Percentiles rank a stretch among this genome's conserved stretches.
Evolutionary conservation across 768 basidiomycete genomes (phyloP).

Genomic region (Termitomyces sp.): DNA sequence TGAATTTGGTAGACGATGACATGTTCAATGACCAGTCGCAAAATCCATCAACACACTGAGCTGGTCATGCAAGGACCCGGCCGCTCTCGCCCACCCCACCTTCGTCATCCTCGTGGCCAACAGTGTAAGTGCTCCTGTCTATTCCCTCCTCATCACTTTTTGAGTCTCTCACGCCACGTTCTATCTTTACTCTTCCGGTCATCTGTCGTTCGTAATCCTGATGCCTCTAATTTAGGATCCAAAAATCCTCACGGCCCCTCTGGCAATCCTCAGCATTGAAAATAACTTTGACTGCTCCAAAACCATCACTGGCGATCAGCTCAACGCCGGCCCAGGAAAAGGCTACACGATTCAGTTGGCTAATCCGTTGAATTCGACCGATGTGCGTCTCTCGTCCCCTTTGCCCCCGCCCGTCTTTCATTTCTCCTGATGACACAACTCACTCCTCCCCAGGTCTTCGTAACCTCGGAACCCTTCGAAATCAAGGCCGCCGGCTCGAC

Average conservation of each 20-base stretch:
- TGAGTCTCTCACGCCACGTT: too few relatives aligned
- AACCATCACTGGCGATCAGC: slow-evolving; percentile 40
- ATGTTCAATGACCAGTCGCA: slow-evolving; percentile 36
- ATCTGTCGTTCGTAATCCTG: neutral
- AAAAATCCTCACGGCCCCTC: slow-evolving; percentile 30
- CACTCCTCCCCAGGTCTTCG: slow-evolving; percentile 40
- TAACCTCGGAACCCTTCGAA: slow-evolving; percentile 49
- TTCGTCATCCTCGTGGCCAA: slow-evolving; percentile 54
- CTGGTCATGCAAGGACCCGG: slow-evolving; percentile 49
- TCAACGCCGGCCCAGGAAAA: slow-evolving; percentile 30
- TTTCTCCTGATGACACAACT: neutral
- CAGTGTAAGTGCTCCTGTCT: slow-evolving; percentile 11
- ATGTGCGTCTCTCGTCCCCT: slow-evolving; percentile 34
- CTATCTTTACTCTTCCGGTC: neutral
- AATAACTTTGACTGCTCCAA: slow-evolving; percentile 57
- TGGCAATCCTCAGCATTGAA: slow-evolving; percentile 44
- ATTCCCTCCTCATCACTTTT: neutral
- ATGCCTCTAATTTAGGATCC: slow-evolving; percentile 18
- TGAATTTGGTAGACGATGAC: neutral
- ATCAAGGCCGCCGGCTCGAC: slow-evolving; percentile 24
- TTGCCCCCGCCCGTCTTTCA: neutral
- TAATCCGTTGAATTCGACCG: slow-evolving; percentile 39
- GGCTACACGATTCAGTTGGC: slow-evolving; percentile 49
- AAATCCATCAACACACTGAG: slow-evolving; percentile 47
- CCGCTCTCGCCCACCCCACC: slow-evolving; percentile 15